A percentile compares a stretch with the other conserved stretches of the same genome.
Evolutionary conservation across 495 filamentous ascomycete species (phyloP).

Genomic region (Hyaloscypha hepaticicola): DNA sequence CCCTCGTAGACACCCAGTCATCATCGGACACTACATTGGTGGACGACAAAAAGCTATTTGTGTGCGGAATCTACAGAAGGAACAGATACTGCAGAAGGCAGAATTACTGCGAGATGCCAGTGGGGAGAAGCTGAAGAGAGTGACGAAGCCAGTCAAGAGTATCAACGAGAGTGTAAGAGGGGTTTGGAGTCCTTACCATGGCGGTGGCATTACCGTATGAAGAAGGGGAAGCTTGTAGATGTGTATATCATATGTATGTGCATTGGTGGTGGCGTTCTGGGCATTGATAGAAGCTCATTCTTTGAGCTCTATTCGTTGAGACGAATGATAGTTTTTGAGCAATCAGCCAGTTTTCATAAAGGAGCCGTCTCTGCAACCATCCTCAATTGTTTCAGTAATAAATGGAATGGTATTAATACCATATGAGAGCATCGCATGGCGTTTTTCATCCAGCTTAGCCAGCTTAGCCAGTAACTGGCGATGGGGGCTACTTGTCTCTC

Average conservation of each 20-base stretch:
- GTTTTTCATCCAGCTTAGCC: too few species aligned
- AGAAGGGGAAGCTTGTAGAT: neutral
- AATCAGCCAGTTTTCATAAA: neutral
- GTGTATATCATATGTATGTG: constrained; percentile 18
- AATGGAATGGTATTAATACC: too few species aligned
- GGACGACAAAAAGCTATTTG: constrained; percentile 83
- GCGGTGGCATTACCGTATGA: constrained; percentile 39
- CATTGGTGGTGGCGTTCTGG: constrained; percentile 24
- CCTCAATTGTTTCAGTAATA: too few species aligned
- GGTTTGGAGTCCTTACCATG: constrained; percentile 93
- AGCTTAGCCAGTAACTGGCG: too few species aligned
- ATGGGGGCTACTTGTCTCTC: too few species aligned
- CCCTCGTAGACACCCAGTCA: constrained; percentile 80
- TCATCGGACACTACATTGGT: constrained; percentile 87
- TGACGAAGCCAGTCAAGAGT: constrained; percentile 80
- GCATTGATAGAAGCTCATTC: constrained; percentile 3
- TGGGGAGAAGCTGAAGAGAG: constrained; percentile 78
- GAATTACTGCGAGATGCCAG: constrained; percentile 77
- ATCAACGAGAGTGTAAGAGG: constrained; percentile 91
- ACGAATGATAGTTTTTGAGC: neutral
- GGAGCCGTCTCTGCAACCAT: neutral
- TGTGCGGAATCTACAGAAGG: constrained; percentile 77
- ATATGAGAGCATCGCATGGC: too few species aligned
- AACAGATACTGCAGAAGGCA: constrained; percentile 80
- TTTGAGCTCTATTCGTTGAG: neutral